Evolutionary conservation across 2,329 filamentous ascomycete genomes (phyloP), one percentile per base, ranked within the genome.

Genomic region (Lasiodiplodia citricola): DNA sequence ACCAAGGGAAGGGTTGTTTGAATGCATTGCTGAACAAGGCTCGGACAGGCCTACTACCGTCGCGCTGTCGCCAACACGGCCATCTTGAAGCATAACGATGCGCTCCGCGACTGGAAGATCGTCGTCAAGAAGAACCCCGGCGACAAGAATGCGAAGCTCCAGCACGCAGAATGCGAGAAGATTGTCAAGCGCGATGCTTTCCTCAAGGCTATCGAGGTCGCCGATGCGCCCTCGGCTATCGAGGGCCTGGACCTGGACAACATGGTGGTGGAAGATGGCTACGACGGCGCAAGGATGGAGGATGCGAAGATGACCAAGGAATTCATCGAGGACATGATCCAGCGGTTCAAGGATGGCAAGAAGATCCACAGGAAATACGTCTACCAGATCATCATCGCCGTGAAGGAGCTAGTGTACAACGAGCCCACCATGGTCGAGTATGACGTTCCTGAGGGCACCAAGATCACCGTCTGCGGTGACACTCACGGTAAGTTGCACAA

Each of bases 371-470:
- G 89, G 83, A 99, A 98, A 87, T 99, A 97, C 78, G 96, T 95
- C 72, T 98, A 95, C 85, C 93, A 97, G 83, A 99, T 99, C 77
- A 87, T 99, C 75, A 83, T 97, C 74, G 92, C 92, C 6, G 92
- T 96, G 74, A 93, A 92, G 84, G 91, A 97, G 71, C 87, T 99
- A 69, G 91, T 97, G 56, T 94, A 95, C 79, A 90, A 94, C 66
- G 96, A 99, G 82, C 87, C 95, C 18, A 99, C 96, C 31, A 97
- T 99, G 96, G 94, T 97, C 31, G 96, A 99, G 83, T 88, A 96
- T 77, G 88, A 92, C 62, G 89, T 99, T 67, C 88, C 91, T 6
- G 83, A 92, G 56, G 93, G 90, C 68, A 89, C 91, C 69, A 88
- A 91, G 77, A 85, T 99, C 75, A 99, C 96, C 2, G 94, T 99